phyloP scores from a whole-genome alignment of 306 rosid species.

The Potentilla sterilis region DNA sequence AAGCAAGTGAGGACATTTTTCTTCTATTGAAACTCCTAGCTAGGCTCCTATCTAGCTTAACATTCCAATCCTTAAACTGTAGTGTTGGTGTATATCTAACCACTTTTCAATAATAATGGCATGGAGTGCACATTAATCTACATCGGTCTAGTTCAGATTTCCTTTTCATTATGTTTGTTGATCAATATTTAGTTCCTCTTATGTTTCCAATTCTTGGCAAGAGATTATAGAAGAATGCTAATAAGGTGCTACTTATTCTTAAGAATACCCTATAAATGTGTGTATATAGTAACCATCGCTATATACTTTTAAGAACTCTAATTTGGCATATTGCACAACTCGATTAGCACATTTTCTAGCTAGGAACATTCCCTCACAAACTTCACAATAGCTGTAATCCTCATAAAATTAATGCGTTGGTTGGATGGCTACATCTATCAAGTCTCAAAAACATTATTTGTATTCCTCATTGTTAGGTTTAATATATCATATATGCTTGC shows the following conservation, averaged over 20 bases:
- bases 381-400: background rate
- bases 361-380: constrained; percentile 4
- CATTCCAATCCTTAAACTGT: constrained; percentile 8
- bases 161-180: background rate
- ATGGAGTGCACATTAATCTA: background rate
- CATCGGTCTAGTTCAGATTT: background rate
- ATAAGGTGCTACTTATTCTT: background rate
- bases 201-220: background rate
- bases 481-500: background rate
- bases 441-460: background rate
- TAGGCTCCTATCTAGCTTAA: background rate
- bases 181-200: background rate
- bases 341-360: background rate
- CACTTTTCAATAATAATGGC: constrained; percentile 9
- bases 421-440: background rate
- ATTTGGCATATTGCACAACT: constrained; percentile 11
- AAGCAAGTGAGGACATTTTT: constrained; percentile 6
- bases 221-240: background rate
- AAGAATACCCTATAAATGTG: background rate
- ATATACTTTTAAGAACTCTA: constrained; percentile 1
- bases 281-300: background rate
- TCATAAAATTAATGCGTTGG: background rate
- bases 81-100: constrained; percentile 13
- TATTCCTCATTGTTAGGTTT: too few relatives aligned
- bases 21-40: background rate